These are phyloP conservation scores for Tetraselmis chui DNA, from an alignment of 139 green algal species.

Conservation along the genomic window DNA sequence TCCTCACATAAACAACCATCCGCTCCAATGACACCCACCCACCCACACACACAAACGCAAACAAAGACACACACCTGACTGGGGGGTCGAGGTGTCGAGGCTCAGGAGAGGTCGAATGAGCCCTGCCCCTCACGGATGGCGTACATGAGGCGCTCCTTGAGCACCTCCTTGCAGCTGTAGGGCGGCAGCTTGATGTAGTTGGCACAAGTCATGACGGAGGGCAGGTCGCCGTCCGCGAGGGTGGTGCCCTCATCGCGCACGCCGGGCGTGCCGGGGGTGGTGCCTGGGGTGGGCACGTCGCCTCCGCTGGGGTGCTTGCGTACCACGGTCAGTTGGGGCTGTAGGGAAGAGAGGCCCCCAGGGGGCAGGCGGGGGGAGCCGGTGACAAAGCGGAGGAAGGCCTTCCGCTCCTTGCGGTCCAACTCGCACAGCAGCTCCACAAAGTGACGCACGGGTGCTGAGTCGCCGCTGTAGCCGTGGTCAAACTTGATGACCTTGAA, in stretches of 20 bases:
- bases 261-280: constrained; percentile 12
- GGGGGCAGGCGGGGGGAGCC: constrained; percentile 86
- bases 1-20: constrained; percentile 39
- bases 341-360: constrained; percentile 81
- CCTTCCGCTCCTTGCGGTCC: constrained; percentile 70
- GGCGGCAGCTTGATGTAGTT: constrained; percentile 99
- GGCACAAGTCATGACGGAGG: constrained; percentile 97
- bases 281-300: constrained; percentile 21
- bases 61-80: no score
- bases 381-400: constrained; percentile 96
- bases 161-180: constrained; percentile 84
- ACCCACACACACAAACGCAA: no score
- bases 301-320: constrained; percentile 67
- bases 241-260: constrained; percentile 9
- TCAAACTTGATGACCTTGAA: constrained; percentile 89
- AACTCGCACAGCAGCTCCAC: constrained; percentile 85
- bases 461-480: constrained; percentile 77
- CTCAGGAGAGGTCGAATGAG: constrained; percentile 90
- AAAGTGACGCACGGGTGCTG: constrained; percentile 44
- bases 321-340: constrained; percentile 92
- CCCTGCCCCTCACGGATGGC: constrained; percentile 87
- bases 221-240: constrained; percentile 78
- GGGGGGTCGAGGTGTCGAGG: no score
- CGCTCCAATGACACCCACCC: no score
- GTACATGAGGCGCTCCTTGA: constrained; percentile 75